Evolutionary conservation across 176 grass and related monocot species (phyloP), one percentile per base, ranked within the genome.

Genomic region (Areca catechu): DNA sequence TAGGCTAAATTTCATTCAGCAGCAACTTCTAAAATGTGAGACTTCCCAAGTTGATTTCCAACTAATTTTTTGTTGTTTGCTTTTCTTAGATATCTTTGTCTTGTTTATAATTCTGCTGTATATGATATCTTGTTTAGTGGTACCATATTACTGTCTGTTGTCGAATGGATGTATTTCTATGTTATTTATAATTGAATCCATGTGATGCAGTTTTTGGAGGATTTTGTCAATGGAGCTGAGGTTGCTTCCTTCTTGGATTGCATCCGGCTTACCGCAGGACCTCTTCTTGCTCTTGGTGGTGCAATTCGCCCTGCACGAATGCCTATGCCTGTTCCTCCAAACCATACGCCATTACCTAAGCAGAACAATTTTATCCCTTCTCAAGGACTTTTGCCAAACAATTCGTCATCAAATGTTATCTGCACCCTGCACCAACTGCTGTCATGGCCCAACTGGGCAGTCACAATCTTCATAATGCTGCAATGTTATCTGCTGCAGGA

Each of bases 201-300:
- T 99, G 34, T 43, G 34, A 43, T 43, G 75, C 76, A 99, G 94
- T 99, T 99, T 68, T 59, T 99, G 63, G 94, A 99, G 74, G 94
- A 99, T 86, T 99, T 93, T 16, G 88, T 99, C 37, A 99, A 99
- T 76, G 94, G 94, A 72, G 94, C 81, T 49, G 88, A 99, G 80
- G 94, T 99, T 67, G 84, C 94, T 71, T 99, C 94, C 30, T 99
- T 99, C 75, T 80, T 99, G 61, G 94, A 99, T 50, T 99, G 94
- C 64, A 93, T 99, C 37, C 67, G 84, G 56, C 82, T 93, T 29
- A 99, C 94, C 61, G 88, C 88, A 61, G 94, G 94, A 57, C 94
- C 94, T 37, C 77, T 99, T 55, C 94, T 99, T 83, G 84, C 94
- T 75, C 88, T 98, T 50, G 82, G 84, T n/a, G 94, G 80, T 80